Percentiles rank a stretch among this genome's conserved stretches.
phyloP scores from a whole-genome alignment of 345 rosid genomes.

The Eucalyptus regnans region DNA sequence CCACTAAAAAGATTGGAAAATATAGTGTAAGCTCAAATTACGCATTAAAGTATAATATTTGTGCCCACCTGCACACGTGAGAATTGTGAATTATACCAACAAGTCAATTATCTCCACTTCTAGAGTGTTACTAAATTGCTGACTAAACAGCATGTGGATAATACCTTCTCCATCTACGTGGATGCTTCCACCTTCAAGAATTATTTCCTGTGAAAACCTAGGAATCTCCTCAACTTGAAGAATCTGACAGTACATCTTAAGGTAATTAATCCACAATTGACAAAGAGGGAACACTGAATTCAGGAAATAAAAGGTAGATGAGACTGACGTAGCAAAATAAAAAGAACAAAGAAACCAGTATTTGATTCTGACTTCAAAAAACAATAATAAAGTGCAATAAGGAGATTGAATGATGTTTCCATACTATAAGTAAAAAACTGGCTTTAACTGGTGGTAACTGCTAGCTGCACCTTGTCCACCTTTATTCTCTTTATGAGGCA shows the following conservation, averaged over 20 bases:
- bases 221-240: conserved; percentile 60
- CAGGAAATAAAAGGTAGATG: not conserved
- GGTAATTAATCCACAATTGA: not conserved
- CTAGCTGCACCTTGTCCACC: not conserved
- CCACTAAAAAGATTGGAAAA: not conserved
- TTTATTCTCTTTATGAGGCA: not conserved
- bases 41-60: not conserved
- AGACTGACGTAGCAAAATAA: not conserved
- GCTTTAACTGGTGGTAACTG: not conserved
- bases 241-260: conserved; percentile 33
- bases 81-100: not conserved
- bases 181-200: conserved; percentile 99
- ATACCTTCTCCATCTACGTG: conserved; percentile 98
- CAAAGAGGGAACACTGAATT: not conserved
- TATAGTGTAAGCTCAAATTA: not conserved
- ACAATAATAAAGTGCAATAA: not conserved
- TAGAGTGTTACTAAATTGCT: not conserved
- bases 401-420: not conserved
- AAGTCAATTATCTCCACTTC: not conserved
- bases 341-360: not conserved
- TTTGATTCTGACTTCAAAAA: not conserved
- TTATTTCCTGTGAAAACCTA: conserved; percentile 50
- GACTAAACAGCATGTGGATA: not conserved
- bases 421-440: not conserved
- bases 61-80: not conserved